phyloP scores from a whole-genome alignment of 164 flowering plant genomes.

The Platanus orientalis region DNA sequence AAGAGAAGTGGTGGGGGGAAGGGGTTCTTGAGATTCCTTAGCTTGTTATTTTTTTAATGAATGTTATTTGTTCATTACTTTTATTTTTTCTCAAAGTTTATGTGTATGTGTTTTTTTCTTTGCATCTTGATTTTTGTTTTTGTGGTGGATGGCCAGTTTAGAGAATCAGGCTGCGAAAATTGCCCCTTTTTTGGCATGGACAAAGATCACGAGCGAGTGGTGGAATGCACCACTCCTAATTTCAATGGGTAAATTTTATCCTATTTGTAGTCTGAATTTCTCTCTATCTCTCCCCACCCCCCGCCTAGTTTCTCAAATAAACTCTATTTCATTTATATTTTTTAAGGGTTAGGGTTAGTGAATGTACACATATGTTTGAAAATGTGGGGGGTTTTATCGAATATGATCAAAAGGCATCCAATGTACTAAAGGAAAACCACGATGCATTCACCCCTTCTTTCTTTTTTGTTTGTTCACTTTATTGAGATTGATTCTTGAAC shows the following conservation, averaged over 20 bases:
- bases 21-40: too few relatives aligned
- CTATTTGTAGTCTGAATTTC: not conserved
- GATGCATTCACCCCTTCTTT: not conserved
- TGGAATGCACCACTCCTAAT: constrained; percentile 91
- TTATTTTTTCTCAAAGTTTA: too few relatives aligned
- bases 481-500: not conserved
- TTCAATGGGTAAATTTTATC: constrained; percentile 62
- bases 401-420: not conserved
- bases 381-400: not conserved
- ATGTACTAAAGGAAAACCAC: not conserved
- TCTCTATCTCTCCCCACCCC: not conserved
- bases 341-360: too few relatives aligned
- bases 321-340: not conserved
- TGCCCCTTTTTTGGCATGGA: constrained; percentile 93
- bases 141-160: constrained; percentile 45
- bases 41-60: too few relatives aligned
- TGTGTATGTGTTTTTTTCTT: not conserved
- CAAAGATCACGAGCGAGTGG: constrained; percentile 76
- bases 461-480: too few relatives aligned
- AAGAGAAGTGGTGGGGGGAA: too few relatives aligned
- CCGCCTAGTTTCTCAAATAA: too few relatives aligned
- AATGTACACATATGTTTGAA: too few relatives aligned
- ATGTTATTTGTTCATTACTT: too few relatives aligned
- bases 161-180: constrained; percentile 94
- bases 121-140: not conserved